Base-by-base conservation (phyloP, 805 yeast species). In the Yarrowia sp. region DNA sequence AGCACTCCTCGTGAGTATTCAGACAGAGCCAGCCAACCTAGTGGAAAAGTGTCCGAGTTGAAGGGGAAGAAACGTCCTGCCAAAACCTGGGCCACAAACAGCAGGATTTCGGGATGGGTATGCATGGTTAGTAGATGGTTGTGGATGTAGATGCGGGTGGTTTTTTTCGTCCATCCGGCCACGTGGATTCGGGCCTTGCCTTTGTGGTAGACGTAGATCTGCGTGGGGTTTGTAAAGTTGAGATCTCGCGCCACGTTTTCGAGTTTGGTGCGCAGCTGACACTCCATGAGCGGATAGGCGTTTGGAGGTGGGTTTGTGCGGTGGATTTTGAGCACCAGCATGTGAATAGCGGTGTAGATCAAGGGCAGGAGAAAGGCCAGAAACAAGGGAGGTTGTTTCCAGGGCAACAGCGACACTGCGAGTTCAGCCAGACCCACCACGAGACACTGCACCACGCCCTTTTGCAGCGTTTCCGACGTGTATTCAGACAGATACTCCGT, bases 41-140 rank as follows among this genome's bases (percentile, higher is more conserved):
- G 35, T 1, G 61, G 61, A 17, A 54, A 54, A 21, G 61, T 54
- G 26, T 54, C 61, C 17, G 61, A 12, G 61, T 54, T 54, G 44
- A 54, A 3, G 14, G 61, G 46, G 14, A 54, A 54, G 12, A 54
- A 33, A 14, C 61, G 24, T 17, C 61, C 61, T 38, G 61, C 61
- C 2, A 54, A 33, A 9, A 38, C 35, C 8, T 54, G 61, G 17
- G 61, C 44, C 26, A 54, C 61, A 38, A 54, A 38, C 44, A 54
- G 46, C 44, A 54, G 35, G 24, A 54, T 54, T 14, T 54, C 61
- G 9, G 61, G 61, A 38, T 54, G 61, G 17, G 61, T 36, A 33
- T 54, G 61, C 46, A 54, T 36, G 2, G 61, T 54, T 54, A 54
- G 46, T 26, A 38, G 30, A 10, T 54, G 61, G 14, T 54, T 54